A percentile compares a stretch with the other conserved stretches of the same genome.
phyloP scores from a whole-genome alignment of 2,329 filamentous ascomycete genomes.

The Alternaria solani region DNA sequence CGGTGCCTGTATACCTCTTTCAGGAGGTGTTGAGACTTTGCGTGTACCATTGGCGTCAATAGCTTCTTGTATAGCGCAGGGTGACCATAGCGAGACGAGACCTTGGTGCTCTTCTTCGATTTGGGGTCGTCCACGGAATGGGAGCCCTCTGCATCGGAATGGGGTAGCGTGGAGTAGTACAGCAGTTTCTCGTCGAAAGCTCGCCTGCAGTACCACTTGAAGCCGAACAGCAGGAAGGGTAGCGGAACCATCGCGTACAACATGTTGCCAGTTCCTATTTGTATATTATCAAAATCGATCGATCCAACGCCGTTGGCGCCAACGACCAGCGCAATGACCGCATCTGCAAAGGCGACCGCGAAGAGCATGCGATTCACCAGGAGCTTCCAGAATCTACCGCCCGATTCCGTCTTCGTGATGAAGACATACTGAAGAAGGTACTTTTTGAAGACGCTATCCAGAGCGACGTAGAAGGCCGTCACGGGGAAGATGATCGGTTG shows the following conservation, averaged over 20 bases:
- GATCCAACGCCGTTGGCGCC: conserved; percentile 68
- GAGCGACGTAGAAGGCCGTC: conserved; percentile 83
- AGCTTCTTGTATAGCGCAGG: conserved; percentile 79
- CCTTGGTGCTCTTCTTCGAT: conserved; percentile 63
- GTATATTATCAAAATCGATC: conserved; percentile 48
- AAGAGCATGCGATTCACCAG: conserved; percentile 93
- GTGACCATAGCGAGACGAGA: conserved; percentile 83
- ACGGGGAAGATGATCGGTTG: conserved; percentile 88
- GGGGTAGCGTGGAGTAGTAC: conserved; percentile 73
- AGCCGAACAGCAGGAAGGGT: conserved; percentile 77
- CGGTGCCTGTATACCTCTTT: conserved; percentile 84
- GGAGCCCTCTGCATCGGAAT: conserved; percentile 60
- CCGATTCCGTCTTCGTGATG: conserved; percentile 94
- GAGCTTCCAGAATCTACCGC: conserved; percentile 88
- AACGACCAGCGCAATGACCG: conserved; percentile 79
- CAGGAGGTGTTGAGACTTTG: conserved; percentile 84
- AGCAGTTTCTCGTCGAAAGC: conserved; percentile 80
- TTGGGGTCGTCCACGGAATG: conserved; percentile 48
- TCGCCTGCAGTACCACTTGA: conserved; percentile 83
- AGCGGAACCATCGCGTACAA: conserved; percentile 77
- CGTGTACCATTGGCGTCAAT: conserved; percentile 82
- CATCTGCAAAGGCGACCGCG: conserved; percentile 76
- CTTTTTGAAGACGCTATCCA: conserved; percentile 92
- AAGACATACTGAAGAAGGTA: conserved; percentile 87
- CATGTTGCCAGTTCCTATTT: conserved; percentile 53